Evolutionary conservation across 2,329 filamentous ascomycete species (phyloP), one percentile per base, ranked within the genome.

Genomic region (Pseudogymnoascus sp.): DNA sequence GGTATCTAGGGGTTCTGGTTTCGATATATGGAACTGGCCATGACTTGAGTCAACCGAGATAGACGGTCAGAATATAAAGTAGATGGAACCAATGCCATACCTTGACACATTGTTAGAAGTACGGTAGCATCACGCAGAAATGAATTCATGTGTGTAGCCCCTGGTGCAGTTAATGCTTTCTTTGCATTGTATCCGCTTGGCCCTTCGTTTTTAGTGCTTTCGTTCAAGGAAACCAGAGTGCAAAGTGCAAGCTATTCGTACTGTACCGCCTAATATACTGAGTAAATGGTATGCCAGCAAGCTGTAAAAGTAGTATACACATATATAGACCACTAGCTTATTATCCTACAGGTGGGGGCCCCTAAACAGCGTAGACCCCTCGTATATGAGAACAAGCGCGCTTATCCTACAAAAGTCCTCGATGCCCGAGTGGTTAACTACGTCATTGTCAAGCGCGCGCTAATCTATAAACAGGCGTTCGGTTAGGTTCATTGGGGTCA

Each of bases 401-500:
- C 44, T 17, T 54, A 54, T 1, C 6, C 7, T 54, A 54, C 17
- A 26, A 54, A 17, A 33, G 17, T 11, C 10, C 9, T 4, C 3
- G 26, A 31, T 54, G 44, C 44, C 26, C 44, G 44, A 54, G 26
- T 54, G 29, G 44, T 54, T 54, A 54, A 24, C 44, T 54, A 54
- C 44, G 44, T 54, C 44, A 54, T 54, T 33, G 44, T 54, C 44
- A 54, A 33, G 44, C 44, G 44, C 44, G 44, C 44, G 44, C 44
- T 54, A 54, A 54, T 54, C 4, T 11, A 33, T 33, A 17, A 31
- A 54, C 44, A 54, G 44, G 44, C 8, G 26, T 33, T 54, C 44
- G 26, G n/a, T 31, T 6, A 15, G 5, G 44, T 11, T 33, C n/a
- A 4, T 6, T 8, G 26, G 44, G 29, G 44, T 54, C 44, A 54